These are phyloP conservation scores for Globisporangium camurandrum DNA, from an alignment of 352 stramenopile species.

Conservation along the genomic window DNA sequence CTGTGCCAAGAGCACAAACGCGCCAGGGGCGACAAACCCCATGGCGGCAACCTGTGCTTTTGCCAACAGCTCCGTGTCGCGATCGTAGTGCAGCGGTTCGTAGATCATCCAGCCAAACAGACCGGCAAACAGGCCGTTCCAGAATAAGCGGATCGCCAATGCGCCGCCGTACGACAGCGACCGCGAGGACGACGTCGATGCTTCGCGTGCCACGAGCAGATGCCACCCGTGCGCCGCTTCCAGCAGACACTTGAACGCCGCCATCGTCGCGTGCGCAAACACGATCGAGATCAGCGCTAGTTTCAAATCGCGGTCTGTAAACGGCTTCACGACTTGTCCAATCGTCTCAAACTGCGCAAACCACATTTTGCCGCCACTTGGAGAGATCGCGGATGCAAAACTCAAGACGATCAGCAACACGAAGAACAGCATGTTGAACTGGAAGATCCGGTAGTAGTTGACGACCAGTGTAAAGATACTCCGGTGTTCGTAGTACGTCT, in stretches of 20 bases:
- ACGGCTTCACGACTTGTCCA: conserved; percentile 49
- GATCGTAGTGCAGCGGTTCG: conserved; percentile 36
- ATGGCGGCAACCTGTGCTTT: conserved; percentile 32
- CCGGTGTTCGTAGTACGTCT: conserved; percentile 77
- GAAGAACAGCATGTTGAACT: conserved; percentile 78
- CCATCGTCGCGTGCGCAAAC: conserved; percentile 37
- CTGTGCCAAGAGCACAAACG: conserved; percentile 42
- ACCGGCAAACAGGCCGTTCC: conserved; percentile 48
- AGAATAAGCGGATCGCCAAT: conserved; percentile 40
- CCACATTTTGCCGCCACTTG: conserved; percentile 40
- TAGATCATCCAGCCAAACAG: conserved; percentile 63
- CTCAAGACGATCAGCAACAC: conserved; percentile 39
- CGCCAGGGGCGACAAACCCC: conserved; percentile 40
- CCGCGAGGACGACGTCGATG: conserved; percentile 35
- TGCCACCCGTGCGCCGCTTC: conserved; percentile 66
- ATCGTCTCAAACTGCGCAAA: conserved; percentile 48
- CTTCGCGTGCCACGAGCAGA: conserved; percentile 39
- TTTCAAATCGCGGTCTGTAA: conserved; percentile 42
- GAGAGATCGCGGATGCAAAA: conserved; percentile 51
- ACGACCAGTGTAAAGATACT: conserved; percentile 61
- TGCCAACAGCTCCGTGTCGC: conserved; percentile 33
- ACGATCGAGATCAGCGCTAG: conserved; percentile 42
- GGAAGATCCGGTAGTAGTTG: conserved; percentile 80
- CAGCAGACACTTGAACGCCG: conserved; percentile 52
- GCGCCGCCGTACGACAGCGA: conserved; percentile 56